Percentiles rank a stretch among this genome's conserved stretches.
phyloP scores from a whole-genome alignment of 768 basidiomycete species.

The Tulasnella sp. region DNA sequence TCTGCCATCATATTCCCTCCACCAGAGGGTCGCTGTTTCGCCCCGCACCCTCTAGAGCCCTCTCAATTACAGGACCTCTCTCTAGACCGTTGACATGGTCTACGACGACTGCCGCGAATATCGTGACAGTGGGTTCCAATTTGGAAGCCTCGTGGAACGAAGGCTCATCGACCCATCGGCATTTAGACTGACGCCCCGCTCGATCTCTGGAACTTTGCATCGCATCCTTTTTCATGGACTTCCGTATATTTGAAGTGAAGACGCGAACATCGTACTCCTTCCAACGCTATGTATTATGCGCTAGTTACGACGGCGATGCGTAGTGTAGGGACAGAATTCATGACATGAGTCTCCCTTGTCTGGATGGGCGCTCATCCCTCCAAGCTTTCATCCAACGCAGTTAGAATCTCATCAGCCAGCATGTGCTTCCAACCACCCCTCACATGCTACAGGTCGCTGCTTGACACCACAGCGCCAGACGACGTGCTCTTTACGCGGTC shows the following conservation, averaged over 20 bases:
- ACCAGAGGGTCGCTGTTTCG: neutral
- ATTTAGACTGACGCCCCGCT: neutral
- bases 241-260: neutral
- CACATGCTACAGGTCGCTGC: no score
- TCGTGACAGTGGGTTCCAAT: neutral
- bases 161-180: neutral
- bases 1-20: neutral
- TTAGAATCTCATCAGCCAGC: no score
- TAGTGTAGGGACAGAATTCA: no score
- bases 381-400: no score
- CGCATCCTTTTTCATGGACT: neutral
- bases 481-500: no score
- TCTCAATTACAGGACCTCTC: neutral
- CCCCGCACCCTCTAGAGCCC: neutral
- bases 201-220: neutral
- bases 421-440: no score
- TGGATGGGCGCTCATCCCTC: no score
- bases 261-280: neutral
- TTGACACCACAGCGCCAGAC: no score
- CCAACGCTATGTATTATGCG: no score
- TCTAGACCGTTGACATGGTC: neutral
- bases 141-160: neutral
- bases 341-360: no score
- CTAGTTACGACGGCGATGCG: no score
- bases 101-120: neutral